Conservation (phyloP, 2,329 filamentous ascomycete species). For the Cladorrhinum sp. region DNA sequence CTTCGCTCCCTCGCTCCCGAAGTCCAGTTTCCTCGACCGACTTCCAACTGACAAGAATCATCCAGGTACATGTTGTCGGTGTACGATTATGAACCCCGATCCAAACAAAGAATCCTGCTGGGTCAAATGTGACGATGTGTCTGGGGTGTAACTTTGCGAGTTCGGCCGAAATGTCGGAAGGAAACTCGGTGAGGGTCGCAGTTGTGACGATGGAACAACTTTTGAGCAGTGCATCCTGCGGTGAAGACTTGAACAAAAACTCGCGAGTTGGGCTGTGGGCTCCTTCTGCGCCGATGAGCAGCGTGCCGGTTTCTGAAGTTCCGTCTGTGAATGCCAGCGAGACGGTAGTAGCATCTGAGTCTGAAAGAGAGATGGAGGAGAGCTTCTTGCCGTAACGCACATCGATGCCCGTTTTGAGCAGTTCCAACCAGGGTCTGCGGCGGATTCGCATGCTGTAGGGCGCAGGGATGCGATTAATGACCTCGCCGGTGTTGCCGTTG, state of each 20-base stretch:
- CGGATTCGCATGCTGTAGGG: conserved; percentile 30
- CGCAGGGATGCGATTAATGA: conserved; percentile 27
- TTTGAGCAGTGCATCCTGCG: conserved; percentile 8
- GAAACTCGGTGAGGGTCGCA: conserved; percentile 11
- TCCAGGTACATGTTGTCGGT: conserved; percentile 9
- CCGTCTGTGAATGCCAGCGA: conserved; percentile 17
- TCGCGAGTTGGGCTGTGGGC: conserved; percentile 19
- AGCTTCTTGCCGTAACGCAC: conserved; percentile 29
- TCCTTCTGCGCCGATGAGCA: conserved; percentile 22
- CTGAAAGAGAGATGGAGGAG: conserved; percentile 14
- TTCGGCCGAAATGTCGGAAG: neutral
- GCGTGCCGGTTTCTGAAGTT: conserved; percentile 8
- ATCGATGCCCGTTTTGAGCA: conserved; percentile 30
- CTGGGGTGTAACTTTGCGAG: conserved; percentile 9
- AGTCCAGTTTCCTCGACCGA: neutral
- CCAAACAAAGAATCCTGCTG: conserved; percentile 22
- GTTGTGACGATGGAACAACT: conserved; percentile 12
- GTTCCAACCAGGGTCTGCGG: conserved; percentile 29
- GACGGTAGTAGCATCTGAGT: conserved; percentile 5
- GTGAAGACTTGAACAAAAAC: conserved; percentile 14
- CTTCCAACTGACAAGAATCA: conserved; percentile 21
- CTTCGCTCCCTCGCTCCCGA: neutral
- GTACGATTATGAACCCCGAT: conserved; percentile 16
- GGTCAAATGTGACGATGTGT: conserved; percentile 9
- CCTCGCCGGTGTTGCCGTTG: conserved; percentile 28